Conservation (phyloP, 1,284 basidiomycete genomes). For the Meira miltonrushii region DNA sequence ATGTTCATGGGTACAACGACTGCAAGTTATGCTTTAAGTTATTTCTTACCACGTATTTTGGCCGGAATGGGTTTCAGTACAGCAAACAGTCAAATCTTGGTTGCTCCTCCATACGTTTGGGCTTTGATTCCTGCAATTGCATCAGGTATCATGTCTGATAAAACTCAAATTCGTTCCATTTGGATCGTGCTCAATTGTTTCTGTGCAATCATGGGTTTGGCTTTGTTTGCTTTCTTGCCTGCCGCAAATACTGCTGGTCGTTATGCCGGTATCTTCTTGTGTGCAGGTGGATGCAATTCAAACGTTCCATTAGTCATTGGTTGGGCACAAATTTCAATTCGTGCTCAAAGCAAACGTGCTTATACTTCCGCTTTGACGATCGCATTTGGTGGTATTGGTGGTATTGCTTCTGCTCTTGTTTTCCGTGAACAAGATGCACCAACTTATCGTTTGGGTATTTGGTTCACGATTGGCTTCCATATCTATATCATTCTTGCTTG, state of each 20-base stretch:
- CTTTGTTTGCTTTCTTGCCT: constrained; percentile 48
- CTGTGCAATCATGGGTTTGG: constrained; percentile 51
- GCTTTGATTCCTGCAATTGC: constrained; percentile 50
- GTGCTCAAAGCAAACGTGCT: constrained; percentile 53
- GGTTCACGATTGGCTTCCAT: neutral
- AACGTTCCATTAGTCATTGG: constrained; percentile 42
- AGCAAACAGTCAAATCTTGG: constrained; percentile 49
- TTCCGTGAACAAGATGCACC: constrained; percentile 48
- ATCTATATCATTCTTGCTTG: neutral
- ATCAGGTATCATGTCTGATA: constrained; percentile 53
- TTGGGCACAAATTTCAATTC: constrained; percentile 52
- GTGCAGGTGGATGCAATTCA: constrained; percentile 50
- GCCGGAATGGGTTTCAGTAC: constrained; percentile 52
- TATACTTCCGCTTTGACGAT: constrained; percentile 53
- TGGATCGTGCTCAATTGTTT: constrained; percentile 50
- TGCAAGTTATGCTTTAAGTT: constrained; percentile 33
- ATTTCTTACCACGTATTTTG: constrained; percentile 55
- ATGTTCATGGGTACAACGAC: constrained; percentile 49
- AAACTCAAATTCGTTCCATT: constrained; percentile 47
- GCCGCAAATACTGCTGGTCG: constrained; percentile 42
- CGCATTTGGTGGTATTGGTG: constrained; percentile 55
- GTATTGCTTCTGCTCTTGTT: constrained; percentile 53
- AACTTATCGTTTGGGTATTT: constrained; percentile 34
- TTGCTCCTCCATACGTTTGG: constrained; percentile 17
- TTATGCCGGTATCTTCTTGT: constrained; percentile 52